phyloP scores from a whole-genome alignment of 768 basidiomycete genomes.

The Mycena galopus region DNA sequence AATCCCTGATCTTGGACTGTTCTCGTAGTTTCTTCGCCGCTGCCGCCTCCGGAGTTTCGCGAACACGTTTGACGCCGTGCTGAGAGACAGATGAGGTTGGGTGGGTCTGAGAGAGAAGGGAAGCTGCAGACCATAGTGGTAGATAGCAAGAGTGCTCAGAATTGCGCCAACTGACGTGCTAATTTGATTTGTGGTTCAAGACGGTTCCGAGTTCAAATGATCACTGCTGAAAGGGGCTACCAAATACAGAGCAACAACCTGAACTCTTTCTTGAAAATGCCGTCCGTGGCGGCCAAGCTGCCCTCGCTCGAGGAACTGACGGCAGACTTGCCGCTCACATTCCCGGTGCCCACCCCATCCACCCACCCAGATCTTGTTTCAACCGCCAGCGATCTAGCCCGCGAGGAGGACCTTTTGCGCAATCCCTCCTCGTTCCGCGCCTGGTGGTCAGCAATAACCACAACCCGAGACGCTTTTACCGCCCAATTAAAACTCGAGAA shows the following conservation, averaged over 20 bases:
- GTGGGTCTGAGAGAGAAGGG: neutral
- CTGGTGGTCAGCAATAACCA: slow-evolving; percentile 92
- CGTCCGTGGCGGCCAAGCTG: slow-evolving; percentile 65
- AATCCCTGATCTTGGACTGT: slow-evolving; percentile 80
- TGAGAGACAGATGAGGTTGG: slow-evolving; percentile 43
- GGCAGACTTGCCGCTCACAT: slow-evolving; percentile 84
- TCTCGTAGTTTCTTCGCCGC: slow-evolving; percentile 80
- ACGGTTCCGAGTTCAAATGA: neutral
- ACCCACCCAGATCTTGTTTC: slow-evolving; percentile 84
- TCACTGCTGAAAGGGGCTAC: neutral
- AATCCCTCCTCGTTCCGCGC: slow-evolving; percentile 93
- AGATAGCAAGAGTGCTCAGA: slow-evolving; percentile 1
- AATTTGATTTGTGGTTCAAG: neutral
- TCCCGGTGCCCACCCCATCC: slow-evolving; percentile 84
- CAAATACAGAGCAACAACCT: slow-evolving; percentile 4
- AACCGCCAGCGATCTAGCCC: slow-evolving; percentile 75
- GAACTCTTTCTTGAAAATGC: slow-evolving; percentile 56
- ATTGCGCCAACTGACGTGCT: slow-evolving; percentile 17
- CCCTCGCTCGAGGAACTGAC: slow-evolving; percentile 64
- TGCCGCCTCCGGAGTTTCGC: slow-evolving; percentile 69
- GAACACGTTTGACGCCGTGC: slow-evolving; percentile 80
- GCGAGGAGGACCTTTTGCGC: slow-evolving; percentile 94
- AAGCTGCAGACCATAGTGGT: slow-evolving; percentile 40
- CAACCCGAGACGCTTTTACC: slow-evolving; percentile 75
- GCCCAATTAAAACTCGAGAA: slow-evolving; percentile 71